These are phyloP conservation scores for Elsinoe ampelina DNA, from an alignment of 2,329 filamentous ascomycete genomes.

Conservation along the genomic window DNA sequence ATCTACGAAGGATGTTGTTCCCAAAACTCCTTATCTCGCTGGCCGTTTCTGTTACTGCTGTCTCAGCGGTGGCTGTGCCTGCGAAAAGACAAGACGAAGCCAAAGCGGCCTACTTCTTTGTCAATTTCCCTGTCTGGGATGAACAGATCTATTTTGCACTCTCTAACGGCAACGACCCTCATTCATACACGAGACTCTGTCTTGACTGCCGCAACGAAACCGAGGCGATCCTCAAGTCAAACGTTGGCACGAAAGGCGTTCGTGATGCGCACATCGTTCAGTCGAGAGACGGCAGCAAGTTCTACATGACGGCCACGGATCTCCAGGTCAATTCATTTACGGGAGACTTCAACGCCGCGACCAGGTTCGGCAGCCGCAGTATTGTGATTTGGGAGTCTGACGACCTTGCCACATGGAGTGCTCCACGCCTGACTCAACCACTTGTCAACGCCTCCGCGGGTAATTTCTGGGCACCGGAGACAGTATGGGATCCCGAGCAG, in stretches of 20 bases:
- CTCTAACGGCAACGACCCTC: conserved; percentile 17
- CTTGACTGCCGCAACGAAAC: conserved; percentile 8
- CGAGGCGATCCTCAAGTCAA: conserved; percentile 16
- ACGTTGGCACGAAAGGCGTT: conserved; percentile 17
- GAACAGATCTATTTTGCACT: conserved; percentile 20
- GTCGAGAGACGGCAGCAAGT: conserved; percentile 15
- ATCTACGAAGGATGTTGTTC: not conserved
- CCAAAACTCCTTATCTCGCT: not conserved
- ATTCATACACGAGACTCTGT: conserved; percentile 15
- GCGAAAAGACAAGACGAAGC: conserved; percentile 6
- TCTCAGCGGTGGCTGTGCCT: not conserved
- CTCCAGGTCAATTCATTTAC: conserved; percentile 21
- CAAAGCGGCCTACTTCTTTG: conserved; percentile 18
- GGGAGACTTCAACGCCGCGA: conserved; percentile 20
- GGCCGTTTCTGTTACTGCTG: not conserved
- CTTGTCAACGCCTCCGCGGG: conserved; percentile 16
- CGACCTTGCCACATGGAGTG: conserved; percentile 15
- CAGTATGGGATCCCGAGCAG: conserved; percentile 15
- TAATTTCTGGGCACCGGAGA: conserved; percentile 17
- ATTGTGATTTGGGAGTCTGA: conserved; percentile 18
- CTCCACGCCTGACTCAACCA: conserved; percentile 10
- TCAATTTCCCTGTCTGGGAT: conserved; percentile 24
- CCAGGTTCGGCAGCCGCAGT: conserved; percentile 19
- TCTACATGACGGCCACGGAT: conserved; percentile 19
- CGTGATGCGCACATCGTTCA: conserved; percentile 17